Evolutionary conservation across 345 rosid species (phyloP).

Genomic region (Moricandia moricandioides): DNA sequence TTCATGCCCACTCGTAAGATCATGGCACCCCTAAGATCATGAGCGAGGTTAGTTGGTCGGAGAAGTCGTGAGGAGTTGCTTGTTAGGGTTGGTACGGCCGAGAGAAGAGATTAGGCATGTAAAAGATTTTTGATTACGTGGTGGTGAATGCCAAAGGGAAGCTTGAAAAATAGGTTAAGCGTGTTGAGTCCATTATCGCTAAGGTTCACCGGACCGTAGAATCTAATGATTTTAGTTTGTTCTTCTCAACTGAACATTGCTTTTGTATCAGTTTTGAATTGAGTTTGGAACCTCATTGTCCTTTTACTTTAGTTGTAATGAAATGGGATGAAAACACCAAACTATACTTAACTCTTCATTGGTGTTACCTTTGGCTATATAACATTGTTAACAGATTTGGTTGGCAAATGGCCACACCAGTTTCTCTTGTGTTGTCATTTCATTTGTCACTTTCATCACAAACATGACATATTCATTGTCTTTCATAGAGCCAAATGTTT

Average conservation of each 20-base stretch:
- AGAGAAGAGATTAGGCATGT: conserved; percentile 75
- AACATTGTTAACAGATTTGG: not conserved
- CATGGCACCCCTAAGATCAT: too few relatives aligned
- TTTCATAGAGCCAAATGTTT: not conserved
- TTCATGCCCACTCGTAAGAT: too few relatives aligned
- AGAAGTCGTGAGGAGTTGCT: conserved; percentile 65
- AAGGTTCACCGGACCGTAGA: too few relatives aligned
- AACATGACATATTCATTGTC: too few relatives aligned
- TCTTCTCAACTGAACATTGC: too few relatives aligned
- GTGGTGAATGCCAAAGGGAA: conserved; percentile 77
- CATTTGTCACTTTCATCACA: not conserved
- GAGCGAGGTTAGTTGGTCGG: conserved; percentile 76
- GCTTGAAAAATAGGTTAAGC: conserved; percentile 63
- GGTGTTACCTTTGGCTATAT: not conserved
- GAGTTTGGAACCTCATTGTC: too few relatives aligned
- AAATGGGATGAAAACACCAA: too few relatives aligned
- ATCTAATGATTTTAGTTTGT: too few relatives aligned
- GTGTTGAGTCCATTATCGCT: too few relatives aligned
- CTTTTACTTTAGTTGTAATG: too few relatives aligned
- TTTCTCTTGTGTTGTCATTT: not conserved
- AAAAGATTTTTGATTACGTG: conserved; percentile 66
- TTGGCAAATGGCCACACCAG: not conserved
- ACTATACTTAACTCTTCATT: not conserved
- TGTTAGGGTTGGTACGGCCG: conserved; percentile 68
- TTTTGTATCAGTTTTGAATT: too few relatives aligned